Evolutionary conservation across 2,329 filamentous ascomycete species (phyloP).

Genomic region (Pseudocercospora pini-densiflorae): DNA sequence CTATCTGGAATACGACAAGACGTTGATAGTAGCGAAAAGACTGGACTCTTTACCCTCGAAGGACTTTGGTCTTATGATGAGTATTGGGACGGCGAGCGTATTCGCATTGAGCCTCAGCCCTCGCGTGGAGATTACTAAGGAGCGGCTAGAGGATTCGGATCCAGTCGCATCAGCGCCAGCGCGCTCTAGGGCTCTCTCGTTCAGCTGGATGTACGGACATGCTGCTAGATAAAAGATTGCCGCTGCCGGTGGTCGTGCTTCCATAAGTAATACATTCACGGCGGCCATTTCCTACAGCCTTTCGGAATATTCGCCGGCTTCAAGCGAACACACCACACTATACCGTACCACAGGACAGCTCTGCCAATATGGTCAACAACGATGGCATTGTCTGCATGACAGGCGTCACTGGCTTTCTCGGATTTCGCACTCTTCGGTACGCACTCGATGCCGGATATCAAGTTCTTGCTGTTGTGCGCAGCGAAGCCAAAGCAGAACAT

Average conservation of each 20-base stretch:
- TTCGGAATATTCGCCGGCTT: neutral
- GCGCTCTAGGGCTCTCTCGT: neutral
- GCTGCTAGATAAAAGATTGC: neutral
- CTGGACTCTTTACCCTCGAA: neutral
- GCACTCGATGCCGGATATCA: slow-evolving; percentile 43
- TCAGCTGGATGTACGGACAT: neutral
- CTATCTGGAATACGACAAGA: neutral
- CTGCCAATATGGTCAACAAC: slow-evolving; percentile 7
- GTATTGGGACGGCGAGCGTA: neutral
- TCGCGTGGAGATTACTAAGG: neutral
- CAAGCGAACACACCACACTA: neutral
- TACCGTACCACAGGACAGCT: no score
- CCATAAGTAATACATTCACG: neutral
- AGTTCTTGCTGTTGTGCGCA: slow-evolving; percentile 45
- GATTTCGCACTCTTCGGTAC: slow-evolving; percentile 41
- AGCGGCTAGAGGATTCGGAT: neutral
- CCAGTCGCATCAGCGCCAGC: neutral
- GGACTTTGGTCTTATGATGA: neutral
- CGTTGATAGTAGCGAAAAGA: neutral
- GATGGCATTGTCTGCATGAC: slow-evolving; percentile 39
- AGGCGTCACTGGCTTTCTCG: slow-evolving; percentile 46
- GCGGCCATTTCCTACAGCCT: neutral
- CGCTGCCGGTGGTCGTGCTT: neutral
- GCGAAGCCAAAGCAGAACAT: slow-evolving; percentile 37
- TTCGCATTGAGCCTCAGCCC: neutral